Conservation (phyloP, 2,329 filamentous ascomycete species). For the Pleurostoma richardsiae region DNA sequence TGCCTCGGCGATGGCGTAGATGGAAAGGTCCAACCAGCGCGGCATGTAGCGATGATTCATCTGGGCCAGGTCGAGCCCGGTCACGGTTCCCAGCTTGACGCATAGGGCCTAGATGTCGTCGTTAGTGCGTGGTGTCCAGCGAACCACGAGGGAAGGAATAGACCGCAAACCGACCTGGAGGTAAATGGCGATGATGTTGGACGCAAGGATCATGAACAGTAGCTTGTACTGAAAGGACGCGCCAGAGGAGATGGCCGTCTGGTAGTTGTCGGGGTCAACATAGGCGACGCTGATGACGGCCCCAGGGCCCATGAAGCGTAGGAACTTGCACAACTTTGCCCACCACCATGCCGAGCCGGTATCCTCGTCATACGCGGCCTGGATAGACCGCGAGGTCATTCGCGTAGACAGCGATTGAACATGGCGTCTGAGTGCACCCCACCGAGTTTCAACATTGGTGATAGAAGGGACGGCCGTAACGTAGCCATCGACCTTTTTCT, state of each 20-base stretch:
- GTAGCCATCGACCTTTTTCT: no score
- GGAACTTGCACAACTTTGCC: constrained; percentile 12
- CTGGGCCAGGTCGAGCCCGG: constrained; percentile 58
- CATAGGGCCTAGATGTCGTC: constrained; percentile 44
- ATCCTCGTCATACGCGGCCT: no score
- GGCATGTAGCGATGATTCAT: constrained; percentile 59
- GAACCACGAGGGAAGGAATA: background rate
- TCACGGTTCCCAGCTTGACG: constrained; percentile 64
- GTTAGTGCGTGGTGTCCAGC: background rate
- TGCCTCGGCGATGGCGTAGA: constrained; percentile 57
- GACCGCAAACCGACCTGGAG: constrained; percentile 29
- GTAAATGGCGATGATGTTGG: constrained; percentile 63
- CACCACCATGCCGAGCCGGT: background rate
- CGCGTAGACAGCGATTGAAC: no score
- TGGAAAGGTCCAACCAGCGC: constrained; percentile 52
- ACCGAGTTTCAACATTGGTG: no score
- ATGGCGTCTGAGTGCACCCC: no score
- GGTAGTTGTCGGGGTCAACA: constrained; percentile 21
- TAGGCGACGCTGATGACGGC: constrained; percentile 21
- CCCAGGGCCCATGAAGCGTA: constrained; percentile 18
- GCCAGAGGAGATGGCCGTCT: constrained; percentile 43
- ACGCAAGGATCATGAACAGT: constrained; percentile 60
- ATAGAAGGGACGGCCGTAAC: no score
- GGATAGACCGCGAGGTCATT: no score
- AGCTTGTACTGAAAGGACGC: constrained; percentile 58